Evolutionary conservation across 768 basidiomycete species (phyloP), one percentile per base, ranked within the genome.

Genomic region (Boletus subparvulus): DNA sequence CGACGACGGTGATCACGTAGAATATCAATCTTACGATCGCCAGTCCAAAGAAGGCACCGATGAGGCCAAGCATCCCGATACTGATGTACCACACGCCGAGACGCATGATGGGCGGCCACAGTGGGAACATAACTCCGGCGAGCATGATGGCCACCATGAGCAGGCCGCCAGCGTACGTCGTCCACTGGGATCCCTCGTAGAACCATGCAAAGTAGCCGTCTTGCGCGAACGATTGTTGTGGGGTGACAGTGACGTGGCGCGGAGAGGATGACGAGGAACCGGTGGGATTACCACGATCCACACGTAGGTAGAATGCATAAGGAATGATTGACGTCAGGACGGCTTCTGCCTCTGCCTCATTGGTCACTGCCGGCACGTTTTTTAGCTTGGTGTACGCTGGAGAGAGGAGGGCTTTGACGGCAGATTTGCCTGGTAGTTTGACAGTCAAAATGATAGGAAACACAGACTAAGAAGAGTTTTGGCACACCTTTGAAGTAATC

Each of bases 111-210:
- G 89, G 84, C 2, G 97, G 97, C 97, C 97, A 99, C 16, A 99
- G 81, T 4, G 97, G 97, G 84, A 97, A 99, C 94, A 99, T 97
- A 68, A 98, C 95, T 2, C 92, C 95, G 6, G 90, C 94, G 42
- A 99, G 87, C 80, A 98, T 93, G 69, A 98, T 78, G 41, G 80
- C 83, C 56, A 98, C 94, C 92, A 99, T 94, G 30, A 85, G 85
- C 13, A 90, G 77, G 17, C 92, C 96, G 41, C 94, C 92, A 11
- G 93, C 84, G 68, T 96, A 92, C 8, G 91, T 95, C 63, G 88
- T 91, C 84, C 93, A 87, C 66, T 96, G 94, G 14, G 92, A 91
- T 42, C 93, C 92, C 57, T 94, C 92, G 72, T 94, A 92, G 74
- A 98, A 93, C 96, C 96, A 99, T 30, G 90, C 94, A 72, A 92